These are phyloP conservation scores for Mucor sp. DNA, from an alignment of 371 early-diverging fungal species.

Conservation along the genomic window DNA sequence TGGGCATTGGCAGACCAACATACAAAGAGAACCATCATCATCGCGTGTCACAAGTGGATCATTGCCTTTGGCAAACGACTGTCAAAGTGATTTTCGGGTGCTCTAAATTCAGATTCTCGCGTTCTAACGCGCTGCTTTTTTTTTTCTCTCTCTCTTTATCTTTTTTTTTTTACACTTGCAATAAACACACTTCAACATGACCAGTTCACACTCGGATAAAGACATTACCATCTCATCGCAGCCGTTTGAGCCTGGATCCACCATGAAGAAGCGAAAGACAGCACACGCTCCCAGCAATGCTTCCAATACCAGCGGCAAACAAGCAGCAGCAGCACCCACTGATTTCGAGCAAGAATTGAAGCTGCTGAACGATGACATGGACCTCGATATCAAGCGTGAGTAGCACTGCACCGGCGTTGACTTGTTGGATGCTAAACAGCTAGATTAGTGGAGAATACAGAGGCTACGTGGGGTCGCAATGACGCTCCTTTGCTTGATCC, in stretches of 20 bases:
- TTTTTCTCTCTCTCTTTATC: not conserved
- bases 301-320: not conserved
- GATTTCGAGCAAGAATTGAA: conserved; percentile 30
- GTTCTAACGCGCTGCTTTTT: not conserved
- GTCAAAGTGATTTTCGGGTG: too few relatives aligned
- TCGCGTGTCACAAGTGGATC: too few relatives aligned
- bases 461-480: conserved; percentile 35
- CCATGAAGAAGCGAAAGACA: conserved; percentile 21
- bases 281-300: not conserved
- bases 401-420: too few relatives aligned
- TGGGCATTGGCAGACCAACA: too few relatives aligned
- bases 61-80: too few relatives aligned
- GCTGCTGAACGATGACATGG: conserved; percentile 15
- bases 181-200: not conserved
- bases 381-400: conserved; percentile 10
- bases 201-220: not conserved
- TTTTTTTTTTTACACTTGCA: not conserved
- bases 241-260: conserved; percentile 21
- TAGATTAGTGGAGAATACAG: conserved; percentile 20
- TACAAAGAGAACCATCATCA: too few relatives aligned
- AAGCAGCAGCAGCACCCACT: conserved; percentile 5
- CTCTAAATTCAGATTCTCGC: not conserved
- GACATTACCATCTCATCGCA: conserved; percentile 13
- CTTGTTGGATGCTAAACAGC: not conserved
- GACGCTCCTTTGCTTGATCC: conserved; percentile 33